Conservation (phyloP, 768 basidiomycete genomes). For the Auriscalpium orientale region DNA sequence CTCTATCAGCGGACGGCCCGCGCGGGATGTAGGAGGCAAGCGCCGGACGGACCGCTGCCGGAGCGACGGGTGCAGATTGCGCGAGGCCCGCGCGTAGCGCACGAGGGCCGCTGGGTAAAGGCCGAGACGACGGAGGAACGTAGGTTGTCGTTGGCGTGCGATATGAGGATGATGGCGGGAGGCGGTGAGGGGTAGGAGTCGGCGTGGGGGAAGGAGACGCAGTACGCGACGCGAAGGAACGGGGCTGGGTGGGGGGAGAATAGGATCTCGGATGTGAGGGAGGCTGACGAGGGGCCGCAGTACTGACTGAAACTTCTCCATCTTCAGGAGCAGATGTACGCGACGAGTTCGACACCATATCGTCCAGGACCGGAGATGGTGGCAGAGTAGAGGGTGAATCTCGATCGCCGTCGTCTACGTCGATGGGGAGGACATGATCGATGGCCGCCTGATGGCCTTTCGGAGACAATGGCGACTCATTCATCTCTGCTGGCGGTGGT, state of each 20-base stretch:
- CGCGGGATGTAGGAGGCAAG: slow-evolving; percentile 7
- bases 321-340: slow-evolving; percentile 3
- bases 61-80: not conserved
- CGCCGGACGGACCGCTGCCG: not conserved
- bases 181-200: slow-evolving; percentile 1
- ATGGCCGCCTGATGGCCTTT: slow-evolving; percentile 6
- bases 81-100: slow-evolving; percentile 9
- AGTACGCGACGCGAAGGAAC: slow-evolving; percentile 1
- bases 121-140: slow-evolving; percentile 8
- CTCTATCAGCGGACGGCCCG: slow-evolving; percentile 14
- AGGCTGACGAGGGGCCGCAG: not conserved
- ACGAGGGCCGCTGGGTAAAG: slow-evolving; percentile 14
- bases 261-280: not conserved
- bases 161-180: slow-evolving; percentile 11
- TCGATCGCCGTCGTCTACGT: not conserved
- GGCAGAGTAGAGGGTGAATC: not conserved
- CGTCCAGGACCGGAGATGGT: not conserved
- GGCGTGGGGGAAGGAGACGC: not conserved
- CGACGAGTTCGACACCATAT: not conserved
- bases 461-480: not conserved
- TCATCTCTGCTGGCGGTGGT: too few species aligned
- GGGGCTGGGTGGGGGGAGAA: slow-evolving; percentile 12
- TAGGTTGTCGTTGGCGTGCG: slow-evolving; percentile 9
- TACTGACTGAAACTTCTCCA: slow-evolving; percentile 5
- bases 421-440: not conserved